These are phyloP conservation scores for Backusella morwellensis DNA, from an alignment of 192 early-diverging fungal species.

Conservation along the genomic window DNA sequence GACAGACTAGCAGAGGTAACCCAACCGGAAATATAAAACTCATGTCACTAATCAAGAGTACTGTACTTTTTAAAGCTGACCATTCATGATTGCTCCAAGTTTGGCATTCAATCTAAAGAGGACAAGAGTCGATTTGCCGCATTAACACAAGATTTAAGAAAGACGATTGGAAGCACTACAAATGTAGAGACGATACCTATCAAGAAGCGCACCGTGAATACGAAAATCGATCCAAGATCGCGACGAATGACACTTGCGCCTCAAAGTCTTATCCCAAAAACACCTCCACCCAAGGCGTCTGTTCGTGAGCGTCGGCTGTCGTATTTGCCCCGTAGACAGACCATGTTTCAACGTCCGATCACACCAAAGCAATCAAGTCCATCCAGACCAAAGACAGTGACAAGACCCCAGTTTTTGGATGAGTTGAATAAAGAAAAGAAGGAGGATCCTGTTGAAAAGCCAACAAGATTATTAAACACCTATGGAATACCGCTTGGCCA, in stretches of 20 bases:
- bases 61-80: not conserved
- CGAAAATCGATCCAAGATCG: not conserved
- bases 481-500: constrained; percentile 63
- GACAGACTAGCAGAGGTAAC: not conserved
- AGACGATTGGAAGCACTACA: not conserved
- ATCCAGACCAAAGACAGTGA: not conserved
- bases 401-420: constrained; percentile 2
- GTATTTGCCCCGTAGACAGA: not conserved
- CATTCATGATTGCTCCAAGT: not conserved
- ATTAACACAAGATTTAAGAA: not conserved
- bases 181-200: not conserved
- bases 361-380: not conserved
- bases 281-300: not conserved
- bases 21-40: not conserved
- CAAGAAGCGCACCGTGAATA: not conserved
- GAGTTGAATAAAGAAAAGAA: not conserved
- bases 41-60: not conserved
- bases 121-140: not conserved
- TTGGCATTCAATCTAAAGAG: not conserved
- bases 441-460: not conserved
- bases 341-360: not conserved
- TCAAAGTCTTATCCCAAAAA: not conserved
- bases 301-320: constrained; percentile 5
- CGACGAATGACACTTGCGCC: not conserved
- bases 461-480: constrained; percentile 58